A percentile compares a stretch with the other conserved stretches of the same genome.
phyloP scores from a whole-genome alignment of 371 early-diverging fungal species.

The Choanephora cucurbitarum region DNA sequence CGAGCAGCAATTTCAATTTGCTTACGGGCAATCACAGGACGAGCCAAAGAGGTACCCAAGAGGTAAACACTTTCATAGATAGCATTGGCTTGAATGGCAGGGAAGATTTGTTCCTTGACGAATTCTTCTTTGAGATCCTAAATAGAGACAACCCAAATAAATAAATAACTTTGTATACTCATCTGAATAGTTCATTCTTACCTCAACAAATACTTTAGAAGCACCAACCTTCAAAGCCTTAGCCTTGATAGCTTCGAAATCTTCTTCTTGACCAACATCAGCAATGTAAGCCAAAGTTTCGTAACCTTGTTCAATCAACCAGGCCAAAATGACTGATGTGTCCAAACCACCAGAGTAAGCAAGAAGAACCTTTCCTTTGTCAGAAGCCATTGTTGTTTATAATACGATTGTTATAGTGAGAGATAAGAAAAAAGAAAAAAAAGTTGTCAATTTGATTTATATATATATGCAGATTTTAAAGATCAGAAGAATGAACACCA shows the following conservation, averaged over 20 bases:
- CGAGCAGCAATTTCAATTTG: constrained; percentile 91
- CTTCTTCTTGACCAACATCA: constrained; percentile 98
- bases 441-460: not conserved
- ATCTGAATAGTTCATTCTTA: too few relatives aligned
- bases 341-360: constrained; percentile 98
- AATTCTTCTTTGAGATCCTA: constrained; percentile 91
- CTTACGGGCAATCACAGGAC: constrained; percentile 90
- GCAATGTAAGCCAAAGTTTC: constrained; percentile 97
- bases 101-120: constrained; percentile 91
- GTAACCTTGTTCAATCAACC: constrained; percentile 97
- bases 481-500: not conserved
- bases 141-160: not conserved
- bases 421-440: constrained; percentile 1
- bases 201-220: constrained; percentile 92
- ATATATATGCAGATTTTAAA: not conserved
- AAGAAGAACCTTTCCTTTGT: constrained; percentile 89
- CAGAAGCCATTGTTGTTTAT: constrained; percentile 40
- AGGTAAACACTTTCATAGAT: constrained; percentile 95
- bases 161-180: too few relatives aligned
- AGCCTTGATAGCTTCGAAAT: constrained; percentile 89
- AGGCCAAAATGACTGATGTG: constrained; percentile 96
- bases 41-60: constrained; percentile 95
- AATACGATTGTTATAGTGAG: constrained; percentile 4
- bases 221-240: constrained; percentile 96
- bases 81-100: constrained; percentile 93